These are phyloP conservation scores for Claviceps africana DNA, from an alignment of 2,329 filamentous ascomycete species.

Conservation along the genomic window DNA sequence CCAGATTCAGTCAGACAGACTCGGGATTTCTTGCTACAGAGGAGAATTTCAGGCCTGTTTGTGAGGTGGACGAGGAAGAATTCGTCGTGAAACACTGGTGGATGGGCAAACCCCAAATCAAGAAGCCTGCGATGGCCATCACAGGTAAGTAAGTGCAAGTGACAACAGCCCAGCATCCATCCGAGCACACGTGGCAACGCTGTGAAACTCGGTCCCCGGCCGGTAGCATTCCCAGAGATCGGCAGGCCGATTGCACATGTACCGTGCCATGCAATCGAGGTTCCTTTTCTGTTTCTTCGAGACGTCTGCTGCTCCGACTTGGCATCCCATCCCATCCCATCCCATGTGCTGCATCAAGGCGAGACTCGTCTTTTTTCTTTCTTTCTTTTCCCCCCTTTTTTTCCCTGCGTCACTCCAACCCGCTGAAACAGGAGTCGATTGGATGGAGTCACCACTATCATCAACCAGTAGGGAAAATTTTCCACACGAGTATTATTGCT, in stretches of 20 bases:
- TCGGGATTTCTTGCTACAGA: neutral
- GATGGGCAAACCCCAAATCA: neutral
- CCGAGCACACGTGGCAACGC: neutral
- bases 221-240: neutral
- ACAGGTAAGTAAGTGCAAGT: too few relatives aligned
- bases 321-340: neutral
- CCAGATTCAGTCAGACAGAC: neutral
- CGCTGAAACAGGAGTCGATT: neutral
- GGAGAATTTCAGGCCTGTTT: neutral
- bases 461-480: neutral
- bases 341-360: neutral
- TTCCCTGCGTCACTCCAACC: neutral
- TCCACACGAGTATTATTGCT: neutral
- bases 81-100: neutral
- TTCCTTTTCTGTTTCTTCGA: neutral
- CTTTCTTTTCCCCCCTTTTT: too few relatives aligned
- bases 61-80: neutral
- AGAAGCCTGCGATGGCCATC: neutral
- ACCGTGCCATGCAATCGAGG: neutral
- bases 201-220: neutral
- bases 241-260: neutral
- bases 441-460: neutral
- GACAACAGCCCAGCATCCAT: neutral
- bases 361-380: too few relatives aligned
- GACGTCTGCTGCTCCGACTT: neutral